A percentile compares a stretch with the other conserved stretches of the same genome.
These are phyloP conservation scores for Porphyrellus cyaneotinctus DNA, from an alignment of 768 basidiomycete species.

Conservation along the genomic window DNA sequence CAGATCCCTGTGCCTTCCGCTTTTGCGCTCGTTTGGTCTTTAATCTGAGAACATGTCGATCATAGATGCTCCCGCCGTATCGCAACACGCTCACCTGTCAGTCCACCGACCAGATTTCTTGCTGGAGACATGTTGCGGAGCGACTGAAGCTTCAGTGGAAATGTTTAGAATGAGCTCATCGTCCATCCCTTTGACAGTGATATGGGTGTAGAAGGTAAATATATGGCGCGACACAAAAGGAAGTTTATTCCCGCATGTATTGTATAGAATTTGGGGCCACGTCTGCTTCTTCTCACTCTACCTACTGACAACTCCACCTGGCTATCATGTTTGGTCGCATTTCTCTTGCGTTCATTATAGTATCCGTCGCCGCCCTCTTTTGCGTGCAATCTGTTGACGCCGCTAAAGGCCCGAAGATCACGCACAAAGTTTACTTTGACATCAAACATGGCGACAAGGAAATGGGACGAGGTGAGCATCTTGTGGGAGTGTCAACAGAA, in stretches of 20 bases:
- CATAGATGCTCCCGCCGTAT: neutral
- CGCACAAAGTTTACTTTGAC: slow-evolving; percentile 92
- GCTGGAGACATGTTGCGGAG: slow-evolving; percentile 25
- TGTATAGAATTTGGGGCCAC: slow-evolving; percentile 12
- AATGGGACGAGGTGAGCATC: slow-evolving; percentile 68
- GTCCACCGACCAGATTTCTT: slow-evolving; percentile 73
- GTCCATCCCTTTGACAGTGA: slow-evolving; percentile 43
- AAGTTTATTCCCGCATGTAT: slow-evolving; percentile 21
- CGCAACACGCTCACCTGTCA: slow-evolving; percentile 52
- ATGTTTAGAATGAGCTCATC: slow-evolving; percentile 76
- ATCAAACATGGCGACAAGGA: slow-evolving; percentile 88
- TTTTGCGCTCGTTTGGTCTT: slow-evolving; percentile 72
- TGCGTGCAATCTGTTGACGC: slow-evolving; percentile 73
- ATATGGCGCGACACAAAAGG: slow-evolving; percentile 9
- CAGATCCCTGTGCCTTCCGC: slow-evolving; percentile 44
- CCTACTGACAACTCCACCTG: neutral
- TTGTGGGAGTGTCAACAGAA: neutral
- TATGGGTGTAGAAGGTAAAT: neutral
- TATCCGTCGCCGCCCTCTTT: slow-evolving; percentile 66
- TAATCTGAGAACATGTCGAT: slow-evolving; percentile 40
- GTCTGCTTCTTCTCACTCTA: slow-evolving; percentile 17
- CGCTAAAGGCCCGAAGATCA: slow-evolving; percentile 83
- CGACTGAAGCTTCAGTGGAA: slow-evolving; percentile 35
- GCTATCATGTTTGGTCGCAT: slow-evolving; percentile 53
- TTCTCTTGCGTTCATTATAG: slow-evolving; percentile 55